phyloP scores from a whole-genome alignment of 805 yeast species.

The Yueomyces sinensis region DNA sequence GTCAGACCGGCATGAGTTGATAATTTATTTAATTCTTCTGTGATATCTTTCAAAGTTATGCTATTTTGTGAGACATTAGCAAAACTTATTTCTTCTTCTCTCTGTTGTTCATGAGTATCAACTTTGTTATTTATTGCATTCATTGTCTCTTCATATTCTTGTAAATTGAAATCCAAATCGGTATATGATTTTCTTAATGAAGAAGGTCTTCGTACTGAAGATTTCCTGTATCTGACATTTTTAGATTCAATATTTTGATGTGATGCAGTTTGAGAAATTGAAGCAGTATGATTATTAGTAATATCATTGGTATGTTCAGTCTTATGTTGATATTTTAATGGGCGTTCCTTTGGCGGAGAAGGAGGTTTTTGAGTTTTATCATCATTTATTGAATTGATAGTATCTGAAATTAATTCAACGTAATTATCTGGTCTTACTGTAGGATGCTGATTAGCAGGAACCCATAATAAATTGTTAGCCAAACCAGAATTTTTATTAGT shows the following conservation, averaged over 20 bases:
- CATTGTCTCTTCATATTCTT: conserved; percentile 22
- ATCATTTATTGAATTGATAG: conserved; percentile 1
- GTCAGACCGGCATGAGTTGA: conserved; percentile 69
- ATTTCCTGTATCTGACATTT: conserved; percentile 4
- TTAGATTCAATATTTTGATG: background rate
- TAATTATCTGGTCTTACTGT: conserved; percentile 88
- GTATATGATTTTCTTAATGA: conserved; percentile 21
- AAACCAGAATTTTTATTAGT: background rate
- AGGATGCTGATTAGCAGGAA: conserved; percentile 90
- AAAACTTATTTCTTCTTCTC: background rate
- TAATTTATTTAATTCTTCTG: conserved; percentile 61
- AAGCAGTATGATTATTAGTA: background rate
- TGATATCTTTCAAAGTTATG: conserved; percentile 58
- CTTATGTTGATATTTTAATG: too few relatives aligned
- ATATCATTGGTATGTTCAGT: too few relatives aligned
- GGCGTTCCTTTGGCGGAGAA: background rate
- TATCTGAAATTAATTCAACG: conserved; percentile 46
- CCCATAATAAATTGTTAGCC: conserved; percentile 52
- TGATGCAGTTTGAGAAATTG: background rate
- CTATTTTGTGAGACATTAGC: conserved; percentile 2
- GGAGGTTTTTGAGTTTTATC: conserved; percentile 4
- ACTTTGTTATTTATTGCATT: conserved; percentile 4
- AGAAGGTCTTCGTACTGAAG: conserved; percentile 24
- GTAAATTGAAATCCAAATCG: conserved; percentile 16
- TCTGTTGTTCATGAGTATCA: background rate